Conservation (phyloP, 768 basidiomycete genomes). For the Kwoniella newhampshirensis region DNA sequence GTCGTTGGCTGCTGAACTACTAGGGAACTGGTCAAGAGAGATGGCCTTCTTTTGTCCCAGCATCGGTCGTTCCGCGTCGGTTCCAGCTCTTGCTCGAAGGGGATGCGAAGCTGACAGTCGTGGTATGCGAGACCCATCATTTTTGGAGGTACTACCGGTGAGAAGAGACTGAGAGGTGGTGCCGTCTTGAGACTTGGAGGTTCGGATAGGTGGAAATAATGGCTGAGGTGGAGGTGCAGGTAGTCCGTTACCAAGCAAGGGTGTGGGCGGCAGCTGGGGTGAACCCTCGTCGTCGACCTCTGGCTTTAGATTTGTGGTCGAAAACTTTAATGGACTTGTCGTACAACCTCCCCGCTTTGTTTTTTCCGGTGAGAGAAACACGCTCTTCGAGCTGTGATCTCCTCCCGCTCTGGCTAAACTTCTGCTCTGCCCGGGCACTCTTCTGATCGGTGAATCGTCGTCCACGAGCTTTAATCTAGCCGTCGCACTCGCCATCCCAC, state of each 20-base stretch:
- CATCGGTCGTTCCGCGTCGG: slow-evolving; percentile 30
- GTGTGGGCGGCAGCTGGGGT: slow-evolving; percentile 31
- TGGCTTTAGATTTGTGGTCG: slow-evolving; percentile 7
- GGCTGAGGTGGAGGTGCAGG: slow-evolving; percentile 40
- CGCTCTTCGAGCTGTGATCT: slow-evolving; percentile 11
- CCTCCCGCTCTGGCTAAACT: slow-evolving; percentile 22
- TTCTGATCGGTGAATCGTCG: slow-evolving; percentile 43
- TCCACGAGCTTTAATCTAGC: slow-evolving; percentile 41
- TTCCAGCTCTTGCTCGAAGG: slow-evolving; percentile 33
- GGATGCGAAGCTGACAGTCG: slow-evolving; percentile 37
- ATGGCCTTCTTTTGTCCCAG: slow-evolving; percentile 34
- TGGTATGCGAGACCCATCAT: slow-evolving; percentile 35
- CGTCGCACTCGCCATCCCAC: slow-evolving; percentile 39
- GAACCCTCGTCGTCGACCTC: slow-evolving; percentile 33
- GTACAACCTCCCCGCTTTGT: slow-evolving; percentile 8
- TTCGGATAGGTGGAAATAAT: slow-evolving; percentile 38
- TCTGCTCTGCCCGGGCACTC: slow-evolving; percentile 39
- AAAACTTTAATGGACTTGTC: slow-evolving; percentile 36
- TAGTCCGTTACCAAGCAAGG: slow-evolving; percentile 21
- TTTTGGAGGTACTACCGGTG: slow-evolving; percentile 7
- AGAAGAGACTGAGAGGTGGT: slow-evolving; percentile 15
- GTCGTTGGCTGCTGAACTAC: slow-evolving; percentile 21
- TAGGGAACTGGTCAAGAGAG: slow-evolving; percentile 36
- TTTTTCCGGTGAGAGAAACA: slow-evolving; percentile 17
- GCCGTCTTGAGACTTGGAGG: slow-evolving; percentile 37